A percentile compares a stretch with the other conserved stretches of the same genome.
These are phyloP conservation scores for Podila epicladia DNA, from an alignment of 192 early-diverging fungal species.

Conservation along the genomic window DNA sequence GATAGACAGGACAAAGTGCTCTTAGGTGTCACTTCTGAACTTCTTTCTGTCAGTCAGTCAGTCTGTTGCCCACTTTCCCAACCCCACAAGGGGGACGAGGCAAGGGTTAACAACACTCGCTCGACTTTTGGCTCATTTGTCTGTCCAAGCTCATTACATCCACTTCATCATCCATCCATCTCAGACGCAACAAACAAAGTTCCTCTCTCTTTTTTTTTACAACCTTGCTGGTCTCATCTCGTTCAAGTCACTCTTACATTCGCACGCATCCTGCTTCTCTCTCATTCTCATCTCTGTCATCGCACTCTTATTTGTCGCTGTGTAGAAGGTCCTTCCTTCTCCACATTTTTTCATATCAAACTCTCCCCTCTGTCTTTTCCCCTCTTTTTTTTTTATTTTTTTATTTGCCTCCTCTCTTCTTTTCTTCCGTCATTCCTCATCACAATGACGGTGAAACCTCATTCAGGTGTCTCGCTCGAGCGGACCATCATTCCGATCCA, in stretches of 20 bases:
- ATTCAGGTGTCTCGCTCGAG: neutral
- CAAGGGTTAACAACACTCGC: too few relatives aligned
- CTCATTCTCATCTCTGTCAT: neutral
- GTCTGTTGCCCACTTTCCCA: too few relatives aligned
- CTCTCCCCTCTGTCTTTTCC: neutral
- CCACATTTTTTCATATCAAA: neutral
- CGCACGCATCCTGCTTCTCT: neutral
- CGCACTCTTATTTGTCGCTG: neutral
- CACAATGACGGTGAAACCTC: neutral
- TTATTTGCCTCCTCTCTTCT: too few relatives aligned
- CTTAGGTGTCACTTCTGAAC: too few relatives aligned
- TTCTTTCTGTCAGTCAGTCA: too few relatives aligned
- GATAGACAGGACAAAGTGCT: too few relatives aligned
- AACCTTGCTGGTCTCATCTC: neutral
- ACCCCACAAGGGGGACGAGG: too few relatives aligned
- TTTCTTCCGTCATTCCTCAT: neutral
- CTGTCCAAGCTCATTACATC: neutral
- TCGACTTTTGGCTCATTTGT: neutral
- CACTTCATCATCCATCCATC: too few relatives aligned
- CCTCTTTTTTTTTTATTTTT: neutral
- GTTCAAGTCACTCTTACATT: neutral
- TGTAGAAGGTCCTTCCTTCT: neutral
- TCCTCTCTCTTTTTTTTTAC: too few relatives aligned
- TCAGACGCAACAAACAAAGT: neutral
- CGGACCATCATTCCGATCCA: slow-evolving; percentile 63